Base-by-base conservation (phyloP, 2,329 filamentous ascomycete genomes). In the Fusarium equiseti region DNA sequence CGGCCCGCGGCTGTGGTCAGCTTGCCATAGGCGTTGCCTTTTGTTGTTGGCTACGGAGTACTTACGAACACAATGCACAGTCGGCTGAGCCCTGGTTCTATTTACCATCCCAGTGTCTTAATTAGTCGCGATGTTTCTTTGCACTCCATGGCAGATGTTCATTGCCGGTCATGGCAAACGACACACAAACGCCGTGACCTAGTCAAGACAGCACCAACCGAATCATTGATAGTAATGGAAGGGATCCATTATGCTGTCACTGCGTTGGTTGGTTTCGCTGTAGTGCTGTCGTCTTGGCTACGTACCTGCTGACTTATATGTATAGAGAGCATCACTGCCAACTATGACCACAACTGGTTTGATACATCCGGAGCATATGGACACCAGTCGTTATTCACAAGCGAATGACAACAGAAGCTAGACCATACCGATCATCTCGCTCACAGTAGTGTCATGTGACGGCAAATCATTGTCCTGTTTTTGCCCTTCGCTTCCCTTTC, bases 261-360 rank as follows among this genome's bases (percentile, higher is more conserved):
- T 38, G 10, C 18, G 35, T 38, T 38, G 35, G 35, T 12, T 38
- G 18, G 10, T n/a, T 38, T 38, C 18, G 35, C 10, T 38, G 35
- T n/a, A 66, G 53, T 70, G 67, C 61, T 69, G 63, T 26, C 27
- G 20, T 24, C 32, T 52, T 40, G 22, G 18, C 18, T 35, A 52
- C n/a, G n/a, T 68, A 59, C 59, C 70, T 60, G 54, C 59, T 68
- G 63, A 70, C 68, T 66, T 71, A 45, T 63, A 62, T 54, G 50
- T 59, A 62, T 52, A 51, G 38, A 49, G 63, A 63, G 53, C 51
- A 45, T 50, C 43, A 16, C 18, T 44, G 16, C 22, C 18, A 10
- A 52, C 35, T n/a, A 38, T 11, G 22, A 45, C 22, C 12, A 24
- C 40, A 24, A 45, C 15, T 45, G 15, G 18, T 4, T 16, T 45